Evolutionary conservation across 768 basidiomycete species (phyloP).

Genomic region (Mycena filopes): DNA sequence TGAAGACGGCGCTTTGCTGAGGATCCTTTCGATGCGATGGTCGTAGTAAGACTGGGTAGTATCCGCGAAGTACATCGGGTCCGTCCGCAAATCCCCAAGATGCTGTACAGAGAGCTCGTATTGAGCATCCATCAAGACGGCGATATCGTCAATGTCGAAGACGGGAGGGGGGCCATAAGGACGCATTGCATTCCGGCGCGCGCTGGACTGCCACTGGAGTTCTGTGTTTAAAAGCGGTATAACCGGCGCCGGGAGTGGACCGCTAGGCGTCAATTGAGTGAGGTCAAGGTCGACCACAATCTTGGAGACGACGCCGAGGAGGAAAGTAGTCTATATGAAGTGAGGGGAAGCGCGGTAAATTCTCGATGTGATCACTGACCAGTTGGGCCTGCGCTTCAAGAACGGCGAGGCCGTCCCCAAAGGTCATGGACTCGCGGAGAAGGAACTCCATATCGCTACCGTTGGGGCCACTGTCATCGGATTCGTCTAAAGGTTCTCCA

Average conservation of each 20-base stretch:
- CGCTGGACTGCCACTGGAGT: slow-evolving; percentile 24
- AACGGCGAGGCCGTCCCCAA: slow-evolving; percentile 12
- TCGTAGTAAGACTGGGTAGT: slow-evolving; percentile 19
- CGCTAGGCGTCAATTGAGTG: neutral
- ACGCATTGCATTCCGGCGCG: slow-evolving; percentile 2
- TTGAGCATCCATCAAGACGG: slow-evolving; percentile 7
- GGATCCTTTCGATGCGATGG: slow-evolving; percentile 15
- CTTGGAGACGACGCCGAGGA: slow-evolving; percentile 8
- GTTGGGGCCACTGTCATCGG: slow-evolving; percentile 11
- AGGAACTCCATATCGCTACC: neutral
- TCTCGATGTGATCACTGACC: neutral
- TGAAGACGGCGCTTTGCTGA: neutral
- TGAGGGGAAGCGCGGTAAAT: neutral
- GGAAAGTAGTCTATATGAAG: slow-evolving; percentile 9
- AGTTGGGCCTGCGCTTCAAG: slow-evolving; percentile 16
- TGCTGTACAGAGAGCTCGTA: slow-evolving; percentile 24
- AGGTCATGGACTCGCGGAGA: slow-evolving; percentile 15
- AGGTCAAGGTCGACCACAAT: slow-evolving; percentile 18
- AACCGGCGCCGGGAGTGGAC: slow-evolving; percentile 3
- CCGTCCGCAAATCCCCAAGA: slow-evolving; percentile 17
- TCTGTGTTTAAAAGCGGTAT: slow-evolving; percentile 9
- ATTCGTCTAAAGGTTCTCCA: slow-evolving; percentile 5
- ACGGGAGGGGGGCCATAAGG: slow-evolving; percentile 14
- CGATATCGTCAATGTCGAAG: slow-evolving; percentile 12
- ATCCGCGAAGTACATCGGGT: slow-evolving; percentile 19